Percentiles rank a stretch among this genome's conserved stretches.
These are phyloP conservation scores for Kalanchoe fedtschenkoi DNA, from an alignment of 164 flowering plant species.

Conservation along the genomic window DNA sequence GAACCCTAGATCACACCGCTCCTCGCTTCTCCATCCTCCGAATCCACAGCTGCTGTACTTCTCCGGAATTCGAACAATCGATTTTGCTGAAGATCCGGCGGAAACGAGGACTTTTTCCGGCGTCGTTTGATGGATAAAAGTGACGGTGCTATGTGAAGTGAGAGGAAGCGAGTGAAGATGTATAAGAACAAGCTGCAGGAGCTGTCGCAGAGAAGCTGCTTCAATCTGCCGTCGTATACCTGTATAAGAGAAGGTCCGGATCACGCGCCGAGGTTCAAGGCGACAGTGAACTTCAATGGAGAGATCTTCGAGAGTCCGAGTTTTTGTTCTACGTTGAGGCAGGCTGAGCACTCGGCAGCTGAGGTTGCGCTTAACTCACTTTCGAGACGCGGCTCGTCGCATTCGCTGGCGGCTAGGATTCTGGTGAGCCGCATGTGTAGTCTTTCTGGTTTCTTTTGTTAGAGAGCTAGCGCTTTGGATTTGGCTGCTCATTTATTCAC, in stretches of 20 bases:
- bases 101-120: neutral
- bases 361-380: slow-evolving; percentile 89
- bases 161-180: slow-evolving; percentile 27
- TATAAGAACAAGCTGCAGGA: slow-evolving; percentile 99
- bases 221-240: slow-evolving; percentile 81
- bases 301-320: slow-evolving; percentile 83
- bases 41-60: neutral
- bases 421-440: slow-evolving; percentile 29
- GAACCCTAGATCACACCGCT: neutral
- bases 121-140: neutral
- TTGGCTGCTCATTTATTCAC: too few relatives aligned
- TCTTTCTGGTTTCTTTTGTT: too few relatives aligned
- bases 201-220: slow-evolving; percentile 99
- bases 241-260: slow-evolving; percentile 96
- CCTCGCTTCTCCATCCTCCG: neutral
- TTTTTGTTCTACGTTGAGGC: slow-evolving; percentile 82
- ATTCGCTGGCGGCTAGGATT: slow-evolving; percentile 86
- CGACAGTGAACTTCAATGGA: slow-evolving; percentile 86
- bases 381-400: slow-evolving; percentile 71
- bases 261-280: slow-evolving; percentile 97
- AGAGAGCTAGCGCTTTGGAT: too few relatives aligned
- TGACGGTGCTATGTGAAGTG: neutral
- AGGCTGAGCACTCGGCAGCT: slow-evolving; percentile 98
- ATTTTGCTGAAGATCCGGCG: too few relatives aligned
- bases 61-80: neutral